phyloP scores from a whole-genome alignment of 768 basidiomycete species.

The Collybiopsis luxurians region DNA sequence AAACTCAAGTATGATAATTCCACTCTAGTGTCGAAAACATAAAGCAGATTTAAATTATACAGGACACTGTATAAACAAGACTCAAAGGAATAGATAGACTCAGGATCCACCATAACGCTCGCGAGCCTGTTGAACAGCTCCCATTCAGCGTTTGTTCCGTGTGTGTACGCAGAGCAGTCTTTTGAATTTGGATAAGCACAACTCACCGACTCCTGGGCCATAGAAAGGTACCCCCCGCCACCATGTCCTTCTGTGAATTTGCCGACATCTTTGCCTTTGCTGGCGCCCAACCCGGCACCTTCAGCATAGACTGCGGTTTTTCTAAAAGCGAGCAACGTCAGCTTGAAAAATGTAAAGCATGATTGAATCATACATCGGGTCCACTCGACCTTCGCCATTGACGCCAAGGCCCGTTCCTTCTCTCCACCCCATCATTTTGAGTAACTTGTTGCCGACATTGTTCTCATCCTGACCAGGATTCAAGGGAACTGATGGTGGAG shows the following conservation, averaged over 20 bases:
- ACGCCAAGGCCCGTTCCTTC: slow-evolving; percentile 86
- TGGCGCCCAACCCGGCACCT: slow-evolving; percentile 89
- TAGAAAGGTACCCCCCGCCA: slow-evolving; percentile 69
- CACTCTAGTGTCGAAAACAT: no score
- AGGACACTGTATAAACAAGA: not conserved
- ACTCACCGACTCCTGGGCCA: slow-evolving; percentile 70
- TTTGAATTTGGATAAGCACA: not conserved
- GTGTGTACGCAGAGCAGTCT: not conserved
- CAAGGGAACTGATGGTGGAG: slow-evolving; percentile 61
- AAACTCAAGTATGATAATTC: no score
- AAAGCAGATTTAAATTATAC: not conserved
- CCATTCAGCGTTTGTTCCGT: slow-evolving; percentile 4
- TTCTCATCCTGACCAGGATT: slow-evolving; percentile 77
- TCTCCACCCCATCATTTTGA: slow-evolving; percentile 99
- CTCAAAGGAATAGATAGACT: not conserved
- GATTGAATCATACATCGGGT: slow-evolving; percentile 67
- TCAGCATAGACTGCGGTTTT: slow-evolving; percentile 84
- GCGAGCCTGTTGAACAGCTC: slow-evolving; percentile 24
- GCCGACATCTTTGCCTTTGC: slow-evolving; percentile 81
- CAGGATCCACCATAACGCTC: slow-evolving; percentile 23
- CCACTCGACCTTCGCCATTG: slow-evolving; percentile 79
- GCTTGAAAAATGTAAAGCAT: not conserved
- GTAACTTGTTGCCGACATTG: slow-evolving; percentile 88
- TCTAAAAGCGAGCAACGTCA: slow-evolving; percentile 34
- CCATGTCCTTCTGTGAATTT: slow-evolving; percentile 67